Base-by-base conservation (phyloP, 2,329 filamentous ascomycete species). In the Trichoderma koningii region DNA sequence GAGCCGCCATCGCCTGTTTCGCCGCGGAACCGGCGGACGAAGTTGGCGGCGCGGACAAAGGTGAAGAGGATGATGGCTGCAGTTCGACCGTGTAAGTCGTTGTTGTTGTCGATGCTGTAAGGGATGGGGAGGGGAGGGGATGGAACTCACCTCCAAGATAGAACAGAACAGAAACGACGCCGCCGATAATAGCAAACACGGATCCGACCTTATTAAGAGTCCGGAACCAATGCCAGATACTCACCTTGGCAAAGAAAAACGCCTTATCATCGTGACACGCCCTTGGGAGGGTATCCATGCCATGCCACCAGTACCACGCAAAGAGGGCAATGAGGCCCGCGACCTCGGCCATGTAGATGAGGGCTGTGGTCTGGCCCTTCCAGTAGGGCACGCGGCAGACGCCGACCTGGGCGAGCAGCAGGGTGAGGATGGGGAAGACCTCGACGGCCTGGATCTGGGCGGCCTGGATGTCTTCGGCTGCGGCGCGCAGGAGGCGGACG, bases 221-320 rank as follows among this genome's bases (percentile, higher is more conserved):
- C 7, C 71, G 61, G 48, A 71, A 71, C 70, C 71, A 72, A 17
- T 69, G 61, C 69, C 70, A 72, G 17, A 72, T 69, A 65, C 69
- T 70, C 44, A 71, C 70, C 50, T 73, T 72, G 12, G 69, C 70
- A 63, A 76, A 75, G 63, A 71, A 68, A 47, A 73, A 73, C 28
- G 69, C 69, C 42, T 70, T 70, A 66, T 71, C 69, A 28, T 71
- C 69, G 10, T 62, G 55, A 34, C 71, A 72, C 4, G 65, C 61
- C 1, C 66, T 57, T 3, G 59, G 65, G 48, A 72, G 64, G 12
- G 67, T 66, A 28, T 71, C 71, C 70, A 71, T 69, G 30, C 69
- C 70, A 21, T 69, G 61, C 70, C 69, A 71, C 69, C 69, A 71
- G 26, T 70, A 72, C 69, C 70, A 72, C 19, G 65, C 63, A n/a